Conservation (phyloP, 2,329 filamentous ascomycete species). For the Cercospora citrullina region DNA sequence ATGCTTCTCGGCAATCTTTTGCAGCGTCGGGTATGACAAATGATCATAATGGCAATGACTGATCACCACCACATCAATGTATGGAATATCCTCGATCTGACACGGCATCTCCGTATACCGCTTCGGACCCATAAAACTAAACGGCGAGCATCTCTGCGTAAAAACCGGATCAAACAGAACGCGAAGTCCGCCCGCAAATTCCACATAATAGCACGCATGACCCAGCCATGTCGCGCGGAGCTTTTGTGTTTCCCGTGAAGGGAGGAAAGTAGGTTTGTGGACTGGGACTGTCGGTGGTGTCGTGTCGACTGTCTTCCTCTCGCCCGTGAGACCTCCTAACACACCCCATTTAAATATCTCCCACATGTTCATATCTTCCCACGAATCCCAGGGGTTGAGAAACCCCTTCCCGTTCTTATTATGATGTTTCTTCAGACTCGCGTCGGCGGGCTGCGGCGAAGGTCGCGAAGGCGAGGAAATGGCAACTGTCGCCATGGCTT, state of each 20-base stretch:
- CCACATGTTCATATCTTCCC: constrained; percentile 40
- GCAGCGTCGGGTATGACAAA: constrained; percentile 73
- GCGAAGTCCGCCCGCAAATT: constrained; percentile 81
- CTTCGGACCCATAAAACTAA: constrained; percentile 69
- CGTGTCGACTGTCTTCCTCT: constrained; percentile 58
- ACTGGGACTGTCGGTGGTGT: constrained; percentile 66
- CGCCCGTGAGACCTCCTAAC: constrained; percentile 52
- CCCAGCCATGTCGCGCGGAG: constrained; percentile 92
- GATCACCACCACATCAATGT: constrained; percentile 73
- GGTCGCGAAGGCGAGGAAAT: constrained; percentile 43
- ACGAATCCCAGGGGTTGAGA: constrained; percentile 60
- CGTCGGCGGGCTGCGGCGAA: constrained; percentile 47
- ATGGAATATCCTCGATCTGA: constrained; percentile 72
- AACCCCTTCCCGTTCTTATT: constrained; percentile 58
- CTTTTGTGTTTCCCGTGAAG: constrained; percentile 57
- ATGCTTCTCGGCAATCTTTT: constrained; percentile 67
- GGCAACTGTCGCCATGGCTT: constrained; percentile 9
- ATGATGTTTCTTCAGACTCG: constrained; percentile 34
- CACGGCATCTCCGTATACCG: constrained; percentile 78
- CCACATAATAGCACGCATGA: constrained; percentile 90
- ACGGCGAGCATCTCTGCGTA: constrained; percentile 79
- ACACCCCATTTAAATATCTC: constrained; percentile 42
- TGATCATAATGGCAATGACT: constrained; percentile 92
- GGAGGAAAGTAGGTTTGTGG: constrained; percentile 65
- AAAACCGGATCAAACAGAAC: constrained; percentile 95